Base-by-base conservation (phyloP, 768 basidiomycete genomes). In the Trametes coccinea region DNA sequence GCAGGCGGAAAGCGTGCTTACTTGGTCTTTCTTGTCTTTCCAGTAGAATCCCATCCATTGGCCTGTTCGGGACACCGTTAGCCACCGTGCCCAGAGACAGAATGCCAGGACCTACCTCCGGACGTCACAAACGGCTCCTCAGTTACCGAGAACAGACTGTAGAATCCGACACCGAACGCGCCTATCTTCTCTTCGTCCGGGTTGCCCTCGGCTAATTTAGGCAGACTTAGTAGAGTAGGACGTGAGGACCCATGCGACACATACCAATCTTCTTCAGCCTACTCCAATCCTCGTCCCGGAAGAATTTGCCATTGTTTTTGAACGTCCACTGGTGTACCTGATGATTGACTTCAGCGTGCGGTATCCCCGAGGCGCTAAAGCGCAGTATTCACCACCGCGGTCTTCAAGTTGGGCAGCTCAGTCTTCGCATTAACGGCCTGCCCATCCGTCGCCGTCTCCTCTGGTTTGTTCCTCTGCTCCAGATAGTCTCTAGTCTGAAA, bases 41-140 rank as follows among this genome's bases (percentile, higher is more conserved):
- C 93, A 98, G 72, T 95, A 92, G 72, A 97, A 98, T 0, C 87
- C 89, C 94, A 96, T 96, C 86, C 93, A 94, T 70, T 90, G 84
- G 34, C 86, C 93, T 83, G 71, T 14, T 5, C 16, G 31, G 29
- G 33, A 40, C 39, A 29, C 8, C 10, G 2, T 9, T 46, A 10
- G 10, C 4, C 9, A 8, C 16, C 11, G 27, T 45, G 22, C n/a
- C 22, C 27, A 11, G 22, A 30, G 4, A 0, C 14, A 29, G 30
- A 22, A 31, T 62, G 51, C 73, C 71, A n/a, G 78, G 80, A 56
- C 71, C 53, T 71, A 88, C 89, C 84, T 77, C 90, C 90, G 16
- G 90, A 93, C 3, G 82, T 88, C 1, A 93, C 90, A 69, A 90
- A 88, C 0, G 91, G 91, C 65, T 89, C 87, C 61, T 93, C 91